These are phyloP conservation scores for Pharus latifolius DNA, from an alignment of 176 grass and related monocot species.

Conservation along the genomic window DNA sequence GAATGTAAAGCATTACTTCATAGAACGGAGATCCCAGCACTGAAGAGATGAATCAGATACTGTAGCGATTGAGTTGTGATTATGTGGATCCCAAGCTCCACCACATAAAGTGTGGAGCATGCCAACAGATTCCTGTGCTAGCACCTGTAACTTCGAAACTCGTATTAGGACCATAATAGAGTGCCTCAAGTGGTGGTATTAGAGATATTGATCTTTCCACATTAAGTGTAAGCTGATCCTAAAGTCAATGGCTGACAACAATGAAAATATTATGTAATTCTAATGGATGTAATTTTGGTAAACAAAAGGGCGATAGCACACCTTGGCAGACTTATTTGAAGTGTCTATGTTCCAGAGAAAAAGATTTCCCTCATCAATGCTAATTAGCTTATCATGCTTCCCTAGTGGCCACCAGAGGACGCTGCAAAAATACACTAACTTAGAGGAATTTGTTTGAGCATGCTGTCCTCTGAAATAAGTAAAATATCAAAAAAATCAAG, in stretches of 20 bases:
- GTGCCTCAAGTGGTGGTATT: not conserved
- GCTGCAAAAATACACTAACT: slow-evolving; percentile 43
- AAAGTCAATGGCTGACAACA: slow-evolving; percentile 6
- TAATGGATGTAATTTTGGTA: not conserved
- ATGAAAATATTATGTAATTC: not conserved
- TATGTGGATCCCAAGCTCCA: slow-evolving; percentile 96
- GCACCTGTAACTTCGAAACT: slow-evolving; percentile 37
- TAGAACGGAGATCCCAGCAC: slow-evolving; percentile 92
- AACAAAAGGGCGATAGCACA: slow-evolving; percentile 16
- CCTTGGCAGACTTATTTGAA: slow-evolving; percentile 75
- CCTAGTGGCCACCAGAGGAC: slow-evolving; percentile 84
- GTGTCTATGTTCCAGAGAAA: slow-evolving; percentile 87
- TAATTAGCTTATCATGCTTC: slow-evolving; percentile 88
- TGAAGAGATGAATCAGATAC: slow-evolving; percentile 84
- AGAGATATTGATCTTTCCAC: not conserved
- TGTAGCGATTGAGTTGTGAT: slow-evolving; percentile 66
- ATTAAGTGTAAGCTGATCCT: not conserved
- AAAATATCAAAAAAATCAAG: no score
- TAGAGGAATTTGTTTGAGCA: not conserved
- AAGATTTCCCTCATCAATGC: slow-evolving; percentile 84
- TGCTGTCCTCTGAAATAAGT: not conserved
- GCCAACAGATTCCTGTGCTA: slow-evolving; percentile 71
- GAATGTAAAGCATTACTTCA: slow-evolving; percentile 57
- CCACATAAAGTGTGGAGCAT: slow-evolving; percentile 84
- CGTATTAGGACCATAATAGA: slow-evolving; percentile 17